These are phyloP conservation scores for Apiotrichum domesticum DNA, from an alignment of 1,284 basidiomycete species.

Conservation along the genomic window DNA sequence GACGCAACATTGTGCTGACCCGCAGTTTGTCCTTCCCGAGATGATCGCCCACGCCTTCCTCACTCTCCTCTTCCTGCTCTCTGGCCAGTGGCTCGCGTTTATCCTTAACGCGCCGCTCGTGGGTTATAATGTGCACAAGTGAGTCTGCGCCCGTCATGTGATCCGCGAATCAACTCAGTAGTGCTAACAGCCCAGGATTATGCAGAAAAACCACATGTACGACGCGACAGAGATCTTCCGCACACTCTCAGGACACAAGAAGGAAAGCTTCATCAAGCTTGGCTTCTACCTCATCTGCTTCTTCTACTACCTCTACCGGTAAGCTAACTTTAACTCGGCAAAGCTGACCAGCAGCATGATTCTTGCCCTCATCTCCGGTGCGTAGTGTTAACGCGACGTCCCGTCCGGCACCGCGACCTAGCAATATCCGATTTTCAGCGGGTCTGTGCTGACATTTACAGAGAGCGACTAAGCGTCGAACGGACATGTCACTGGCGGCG, in stretches of 20 bases:
- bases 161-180: not conserved
- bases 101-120: conserved; percentile 86
- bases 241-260: conserved; percentile 88
- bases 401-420: no score
- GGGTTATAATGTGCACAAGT: conserved; percentile 92
- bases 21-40: conserved; percentile 93
- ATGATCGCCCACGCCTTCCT: conserved; percentile 91
- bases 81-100: conserved; percentile 93
- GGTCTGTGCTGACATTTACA: not conserved
- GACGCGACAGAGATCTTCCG: conserved; percentile 99
- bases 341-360: conserved; percentile 61
- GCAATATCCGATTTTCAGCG: not conserved
- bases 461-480: not conserved
- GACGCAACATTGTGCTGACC: conserved; percentile 14
- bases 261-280: conserved; percentile 93
- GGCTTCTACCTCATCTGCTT: conserved; percentile 91
- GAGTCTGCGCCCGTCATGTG: conserved; percentile 31
- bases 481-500: no score
- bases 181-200: conserved; percentile 57
- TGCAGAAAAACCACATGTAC: conserved; percentile 94
- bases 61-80: conserved; percentile 78
- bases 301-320: conserved; percentile 97
- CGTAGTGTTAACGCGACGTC: conserved; percentile 6
- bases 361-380: conserved; percentile 69
- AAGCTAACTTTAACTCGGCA: conserved; percentile 39